Evolutionary conservation across 129 eudicot species (phyloP).

Genomic region (Pseudognaphalium luteoalbum): DNA sequence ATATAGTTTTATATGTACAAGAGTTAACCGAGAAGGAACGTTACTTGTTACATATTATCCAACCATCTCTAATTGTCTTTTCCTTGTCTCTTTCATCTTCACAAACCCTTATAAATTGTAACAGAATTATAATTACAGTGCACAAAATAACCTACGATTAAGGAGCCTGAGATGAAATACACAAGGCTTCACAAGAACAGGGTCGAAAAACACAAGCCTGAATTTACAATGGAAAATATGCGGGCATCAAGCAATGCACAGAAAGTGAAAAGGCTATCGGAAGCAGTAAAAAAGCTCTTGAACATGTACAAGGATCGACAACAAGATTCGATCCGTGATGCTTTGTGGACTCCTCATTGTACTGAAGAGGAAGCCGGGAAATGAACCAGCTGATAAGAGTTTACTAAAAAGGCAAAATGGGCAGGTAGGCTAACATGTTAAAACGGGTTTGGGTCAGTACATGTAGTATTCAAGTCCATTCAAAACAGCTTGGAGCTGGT

Average conservation of each 20-base stretch:
- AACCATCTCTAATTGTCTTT: slow-evolving; percentile 27
- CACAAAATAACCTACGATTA: neutral
- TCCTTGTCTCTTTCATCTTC: slow-evolving; percentile 17
- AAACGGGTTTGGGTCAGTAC: neutral
- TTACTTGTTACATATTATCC: slow-evolving; percentile 20
- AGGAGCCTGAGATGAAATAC: slow-evolving; percentile 27
- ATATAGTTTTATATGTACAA: neutral
- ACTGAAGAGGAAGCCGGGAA: slow-evolving; percentile 3
- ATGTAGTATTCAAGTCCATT: neutral
- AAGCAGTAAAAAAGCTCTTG: slow-evolving; percentile 29
- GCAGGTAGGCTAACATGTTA: neutral
- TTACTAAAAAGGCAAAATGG: neutral
- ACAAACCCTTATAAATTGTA: slow-evolving; percentile 28
- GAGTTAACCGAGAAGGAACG: slow-evolving; percentile 29
- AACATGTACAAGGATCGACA: slow-evolving; percentile 18
- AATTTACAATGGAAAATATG: neutral
- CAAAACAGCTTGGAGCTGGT: neutral
- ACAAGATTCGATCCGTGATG: slow-evolving; percentile 25
- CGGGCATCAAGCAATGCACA: slow-evolving; percentile 22
- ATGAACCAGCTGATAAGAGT: slow-evolving; percentile 4
- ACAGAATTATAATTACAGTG: neutral
- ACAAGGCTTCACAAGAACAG: slow-evolving; percentile 25
- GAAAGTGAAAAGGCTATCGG: slow-evolving; percentile 22
- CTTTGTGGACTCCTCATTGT: slow-evolving; percentile 1
- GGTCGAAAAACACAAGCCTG: slow-evolving; percentile 9